Evolutionary conservation across 75 land plant genomes (phyloP).

Genomic region (Larix kaempferi): DNA sequence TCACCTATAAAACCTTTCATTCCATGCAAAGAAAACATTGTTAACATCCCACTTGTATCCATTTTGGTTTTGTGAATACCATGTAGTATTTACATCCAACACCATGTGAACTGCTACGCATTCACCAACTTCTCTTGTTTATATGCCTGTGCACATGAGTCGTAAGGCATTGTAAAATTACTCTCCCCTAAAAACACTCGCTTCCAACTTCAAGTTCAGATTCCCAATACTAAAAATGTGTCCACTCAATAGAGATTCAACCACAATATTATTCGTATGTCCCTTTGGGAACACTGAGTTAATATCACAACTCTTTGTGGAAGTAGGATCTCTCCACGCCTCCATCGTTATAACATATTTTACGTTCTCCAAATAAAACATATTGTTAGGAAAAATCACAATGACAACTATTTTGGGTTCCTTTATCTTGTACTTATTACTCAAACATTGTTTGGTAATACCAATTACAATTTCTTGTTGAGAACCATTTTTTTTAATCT

Average conservation of each 20-base stretch:
- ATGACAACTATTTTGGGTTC: neutral
- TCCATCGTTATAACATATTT: neutral
- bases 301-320: neutral
- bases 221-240: neutral
- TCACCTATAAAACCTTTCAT: too few species aligned
- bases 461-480: neutral
- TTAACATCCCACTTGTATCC: too few species aligned
- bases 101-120: too few species aligned
- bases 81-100: too few species aligned
- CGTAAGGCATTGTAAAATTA: neutral
- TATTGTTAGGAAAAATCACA: neutral
- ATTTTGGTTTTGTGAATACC: too few species aligned
- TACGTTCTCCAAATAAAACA: neutral
- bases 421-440: neutral
- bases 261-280: neutral
- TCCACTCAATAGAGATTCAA: neutral
- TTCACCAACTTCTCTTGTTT: too few species aligned
- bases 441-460: neutral
- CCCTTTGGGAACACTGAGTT: neutral
- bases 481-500: too few species aligned
- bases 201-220: neutral
- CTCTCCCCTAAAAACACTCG: conserved; percentile 1
- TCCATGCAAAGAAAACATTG: too few species aligned
- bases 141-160: too few species aligned
- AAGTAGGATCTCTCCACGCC: neutral